Evolutionary conservation across 2,329 filamentous ascomycete species (phyloP), one percentile per base, ranked within the genome.

Genomic region (Diaporthe citrichinensis): DNA sequence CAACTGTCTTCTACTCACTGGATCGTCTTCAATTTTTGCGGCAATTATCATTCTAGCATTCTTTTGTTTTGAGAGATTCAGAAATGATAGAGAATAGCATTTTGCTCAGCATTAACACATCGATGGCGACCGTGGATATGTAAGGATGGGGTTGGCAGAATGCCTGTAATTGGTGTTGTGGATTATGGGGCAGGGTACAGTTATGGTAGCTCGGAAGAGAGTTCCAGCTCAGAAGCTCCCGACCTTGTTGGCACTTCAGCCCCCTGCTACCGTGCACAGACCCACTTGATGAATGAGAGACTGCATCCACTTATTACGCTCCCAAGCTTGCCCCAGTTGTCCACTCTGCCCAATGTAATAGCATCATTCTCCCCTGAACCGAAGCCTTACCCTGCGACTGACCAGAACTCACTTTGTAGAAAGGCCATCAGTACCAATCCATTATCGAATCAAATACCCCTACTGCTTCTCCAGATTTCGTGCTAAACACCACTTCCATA

Each of bases 321-420:
- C 65, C 62, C 49, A 55, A 69, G 65, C 65, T 69, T 53, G 65
- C 46, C 44, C 65, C 46, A 39, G 23, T 39, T 53, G 65, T 51
- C 65, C 65, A 28, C 65, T 68, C 46, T 68, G 46, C 65, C 65
- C 65, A 69, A 69, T 55, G 65, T 55, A 69, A 69, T 69, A 69
- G 34, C 65, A 69, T 69, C 65, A 69, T 55, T n/a, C 65, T 69
- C 65, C 65, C 65, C 65, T 69, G 65, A 69, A 55, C 65, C 49
- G 4, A 55, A 69, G 65, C 46, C 46, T 28, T 25, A 4, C 34
- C 49, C 49, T 69, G 31, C 17, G 49, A 55, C 23, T 69, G 23
- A 55, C 49, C 65, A 55, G 49, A 39, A n/a, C 34, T 69, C 65
- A 55, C 65, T 31, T 39, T 39, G 23, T 53, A 62, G 9, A 55